Base-by-base conservation (phyloP, 371 early-diverging fungal species). In the Sporodiniella umbellata region DNA sequence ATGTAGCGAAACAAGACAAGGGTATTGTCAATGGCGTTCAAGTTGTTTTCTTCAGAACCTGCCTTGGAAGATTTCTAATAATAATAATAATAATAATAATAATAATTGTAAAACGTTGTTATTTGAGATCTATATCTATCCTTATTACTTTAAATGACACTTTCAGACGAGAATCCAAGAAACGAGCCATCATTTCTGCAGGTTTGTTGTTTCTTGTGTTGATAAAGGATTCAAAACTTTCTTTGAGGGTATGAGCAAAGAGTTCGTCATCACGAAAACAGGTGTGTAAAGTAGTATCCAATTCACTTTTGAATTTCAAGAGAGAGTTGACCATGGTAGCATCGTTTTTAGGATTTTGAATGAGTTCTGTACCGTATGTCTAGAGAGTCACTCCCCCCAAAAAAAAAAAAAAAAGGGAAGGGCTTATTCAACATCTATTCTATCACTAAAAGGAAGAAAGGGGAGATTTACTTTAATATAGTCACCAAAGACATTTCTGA, bases 101-200 rank as follows among this genome's bases (percentile, higher is more conserved):
- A n/a, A n/a, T n/a, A n/a, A n/a, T n/a, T n/a, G n/a, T n/a, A n/a
- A n/a, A n/a, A n/a, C n/a, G n/a, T n/a, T n/a, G n/a, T 3, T 11
- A 11, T 18, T 17, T 11, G 8, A 52, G 12, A 23, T 11, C 8
- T 15, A 2, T 43, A n/a, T 25, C 2, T 12, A 4, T 42, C 11
- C 26, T 24, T 23, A 4, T 53, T 74, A 79, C 79, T 69, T 80
- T 80, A 25, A 61, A 54, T 18, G 63, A 62, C 14, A 63, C 64
- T 35, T 78, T 75, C 33, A 76, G 48, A 35, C 68, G 78, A 17
- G 70, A 68, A 60, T 95, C 95, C 35, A 92, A 65, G 56, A 80
- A 86, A 56, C 85, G 90, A 28, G 94, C 93, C 44, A 97, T 75
- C 33, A 93, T 57, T 69, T 95, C 95, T 3, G 96, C 93, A 6